Evolutionary conservation across 208 protist genomes (phyloP).

Genomic region (Plasmodiophora brassicae): DNA sequence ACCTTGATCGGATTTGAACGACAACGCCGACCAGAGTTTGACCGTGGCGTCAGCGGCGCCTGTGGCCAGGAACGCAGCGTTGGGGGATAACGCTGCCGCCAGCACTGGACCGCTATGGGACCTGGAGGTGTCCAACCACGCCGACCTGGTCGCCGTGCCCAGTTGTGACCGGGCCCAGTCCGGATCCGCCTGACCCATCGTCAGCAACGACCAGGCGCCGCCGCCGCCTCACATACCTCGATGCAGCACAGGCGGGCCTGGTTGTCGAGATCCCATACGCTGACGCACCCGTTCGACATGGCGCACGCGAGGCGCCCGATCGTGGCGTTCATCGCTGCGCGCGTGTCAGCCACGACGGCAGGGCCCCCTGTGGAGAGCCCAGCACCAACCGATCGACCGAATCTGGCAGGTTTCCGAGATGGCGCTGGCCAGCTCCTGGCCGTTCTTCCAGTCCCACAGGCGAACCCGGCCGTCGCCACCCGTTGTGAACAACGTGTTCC

Average conservation of each 20-base stretch:
- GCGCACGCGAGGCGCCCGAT: background rate
- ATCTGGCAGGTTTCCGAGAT: background rate
- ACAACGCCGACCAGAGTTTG: slow-evolving; percentile 25
- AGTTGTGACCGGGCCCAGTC: background rate
- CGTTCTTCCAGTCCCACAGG: background rate
- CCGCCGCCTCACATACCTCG: too few species aligned
- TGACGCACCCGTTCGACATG: background rate
- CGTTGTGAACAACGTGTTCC: background rate
- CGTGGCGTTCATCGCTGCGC: background rate
- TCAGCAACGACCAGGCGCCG: too few species aligned
- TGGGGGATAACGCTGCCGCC: background rate
- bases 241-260: background rate
- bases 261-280: background rate
- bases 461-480: background rate
- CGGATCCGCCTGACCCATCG: too few species aligned
- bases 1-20: background rate
- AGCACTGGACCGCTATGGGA: slow-evolving; percentile 3
- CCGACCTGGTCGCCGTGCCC: background rate
- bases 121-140: background rate
- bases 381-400: too few species aligned
- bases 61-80: background rate
- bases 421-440: background rate
- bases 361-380: too few species aligned
- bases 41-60: background rate
- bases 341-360: too few species aligned